Evolutionary conservation across 179 eudicot species (phyloP).

Genomic region (Heliamphora pulchella): DNA sequence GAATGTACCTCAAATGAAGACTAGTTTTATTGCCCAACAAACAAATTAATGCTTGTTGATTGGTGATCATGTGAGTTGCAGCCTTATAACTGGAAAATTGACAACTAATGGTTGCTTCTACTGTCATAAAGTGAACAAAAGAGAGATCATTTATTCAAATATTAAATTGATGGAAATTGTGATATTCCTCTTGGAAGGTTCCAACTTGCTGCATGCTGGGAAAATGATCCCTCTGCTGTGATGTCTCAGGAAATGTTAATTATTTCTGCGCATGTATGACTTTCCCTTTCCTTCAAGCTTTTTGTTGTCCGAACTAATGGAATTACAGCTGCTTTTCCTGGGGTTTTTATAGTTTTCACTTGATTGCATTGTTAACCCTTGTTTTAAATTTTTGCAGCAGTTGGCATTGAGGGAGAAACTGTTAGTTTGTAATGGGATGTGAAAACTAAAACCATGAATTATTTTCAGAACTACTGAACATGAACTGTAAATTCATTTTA

Average conservation of each 20-base stretch:
- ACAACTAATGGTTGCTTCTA: background rate
- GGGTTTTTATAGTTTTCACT: background rate
- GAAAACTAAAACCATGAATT: background rate
- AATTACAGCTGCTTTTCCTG: background rate
- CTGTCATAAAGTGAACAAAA: slow-evolving; percentile 2
- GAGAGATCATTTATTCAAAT: slow-evolving; percentile 4
- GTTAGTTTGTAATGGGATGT: background rate
- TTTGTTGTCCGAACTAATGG: background rate
- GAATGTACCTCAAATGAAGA: background rate
- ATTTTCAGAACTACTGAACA: background rate
- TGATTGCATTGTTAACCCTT: background rate
- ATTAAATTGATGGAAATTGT: background rate
- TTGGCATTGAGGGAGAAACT: background rate
- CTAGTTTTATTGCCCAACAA: background rate
- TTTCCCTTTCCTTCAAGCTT: background rate
- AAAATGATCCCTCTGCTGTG: background rate
- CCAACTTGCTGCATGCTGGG: background rate
- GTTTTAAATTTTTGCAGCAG: background rate
- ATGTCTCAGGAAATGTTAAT: too few relatives aligned
- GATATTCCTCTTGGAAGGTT: background rate
- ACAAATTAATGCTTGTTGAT: background rate
- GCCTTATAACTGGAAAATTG: background rate
- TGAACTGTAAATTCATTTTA: background rate
- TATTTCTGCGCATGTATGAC: background rate
- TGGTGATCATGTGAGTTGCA: background rate